Conservation (phyloP, 306 rosid species). For the Cyamopsis tetragonoloba region DNA sequence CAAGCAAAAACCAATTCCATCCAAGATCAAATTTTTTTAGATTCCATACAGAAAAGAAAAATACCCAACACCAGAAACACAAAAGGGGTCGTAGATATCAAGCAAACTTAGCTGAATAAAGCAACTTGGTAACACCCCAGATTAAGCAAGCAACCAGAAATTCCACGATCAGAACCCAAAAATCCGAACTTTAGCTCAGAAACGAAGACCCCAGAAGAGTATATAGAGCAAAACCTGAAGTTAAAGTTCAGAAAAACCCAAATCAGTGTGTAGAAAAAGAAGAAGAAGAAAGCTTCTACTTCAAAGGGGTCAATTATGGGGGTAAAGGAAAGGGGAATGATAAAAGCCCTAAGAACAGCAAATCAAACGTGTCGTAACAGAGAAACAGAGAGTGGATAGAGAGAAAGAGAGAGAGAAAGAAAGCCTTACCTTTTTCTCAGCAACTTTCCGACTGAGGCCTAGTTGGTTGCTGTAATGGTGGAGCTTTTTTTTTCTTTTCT, state of each 20-base stretch:
- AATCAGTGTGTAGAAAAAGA: conserved; percentile 20
- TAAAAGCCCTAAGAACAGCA: conserved; percentile 44
- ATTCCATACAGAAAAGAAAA: not conserved
- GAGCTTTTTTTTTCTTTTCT: not conserved
- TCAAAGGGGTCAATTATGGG: conserved; percentile 26
- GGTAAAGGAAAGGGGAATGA: conserved; percentile 36
- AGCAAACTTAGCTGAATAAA: not conserved
- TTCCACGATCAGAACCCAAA: conserved; percentile 17
- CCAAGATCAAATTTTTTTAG: conserved; percentile 27
- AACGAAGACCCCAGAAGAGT: conserved; percentile 15
- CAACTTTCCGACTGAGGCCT: conserved; percentile 77
- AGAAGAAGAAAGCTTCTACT: conserved; percentile 8
- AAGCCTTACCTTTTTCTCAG: conserved; percentile 41
- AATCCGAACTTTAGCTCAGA: conserved; percentile 19
- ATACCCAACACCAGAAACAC: conserved; percentile 10
- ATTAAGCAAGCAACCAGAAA: not conserved
- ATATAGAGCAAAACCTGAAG: conserved; percentile 10
- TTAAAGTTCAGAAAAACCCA: not conserved
- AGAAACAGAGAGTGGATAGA: conserved; percentile 19
- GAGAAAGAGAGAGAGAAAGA: conserved; percentile 15
- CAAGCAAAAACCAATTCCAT: conserved; percentile 6
- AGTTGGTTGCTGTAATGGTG: conserved; percentile 45
- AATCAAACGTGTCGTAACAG: conserved; percentile 34
- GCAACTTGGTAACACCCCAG: conserved; percentile 19
- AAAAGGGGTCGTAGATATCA: not conserved